Base-by-base conservation (phyloP, 1,139 yeast genomes). In the Hansenula sp. region DNA sequence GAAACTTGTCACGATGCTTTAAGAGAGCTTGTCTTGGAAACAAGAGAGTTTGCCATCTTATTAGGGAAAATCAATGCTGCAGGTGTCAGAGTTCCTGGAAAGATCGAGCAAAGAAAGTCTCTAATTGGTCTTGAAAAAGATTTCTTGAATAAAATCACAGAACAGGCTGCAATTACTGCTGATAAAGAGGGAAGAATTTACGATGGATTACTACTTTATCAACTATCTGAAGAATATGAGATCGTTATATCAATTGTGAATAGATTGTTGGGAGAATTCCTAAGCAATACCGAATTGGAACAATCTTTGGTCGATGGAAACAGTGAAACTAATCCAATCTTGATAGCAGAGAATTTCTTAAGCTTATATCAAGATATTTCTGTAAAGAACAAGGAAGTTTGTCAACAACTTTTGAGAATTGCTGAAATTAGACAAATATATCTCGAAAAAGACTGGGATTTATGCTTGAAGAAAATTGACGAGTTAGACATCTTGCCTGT, bases 161-260 rank as follows among this genome's bases (percentile, higher is more conserved):
- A 85, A 55, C 79, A 79, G 45, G 89, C 96, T 22, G 97, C 97
- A 2, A 71, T 74, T 39, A 80, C 79, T 52, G 95, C 97, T 25
- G 94, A 87, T 56, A 95, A 88, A 51, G 97, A 89, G 58, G 97
- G 97, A 4, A 75, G 96, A 54, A 73, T 82, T 6, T 79, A 85
- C 46, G 97, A 94, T 59, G 88, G 97, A 11, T 75, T 94, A 43
- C 68, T 87, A 42, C 70, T 92, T 43, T 92, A 87, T 59, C 96
- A 90, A 65, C 73, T 90, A 47, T 79, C 96, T 41, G 94, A 87
- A 62, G 96, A 90, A 55, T 85, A 83, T 60, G 86, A 86, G 57
- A 82, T 87, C 24, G 97, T 88, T n/a, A 76, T 90, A 13, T 62
- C 75, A 1, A 75, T 88, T 45, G 77, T 90, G 46, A 90, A 88